Base-by-base conservation (phyloP, 2,329 filamentous ascomycete species). In the Cordyceps fumosorosea region DNA sequence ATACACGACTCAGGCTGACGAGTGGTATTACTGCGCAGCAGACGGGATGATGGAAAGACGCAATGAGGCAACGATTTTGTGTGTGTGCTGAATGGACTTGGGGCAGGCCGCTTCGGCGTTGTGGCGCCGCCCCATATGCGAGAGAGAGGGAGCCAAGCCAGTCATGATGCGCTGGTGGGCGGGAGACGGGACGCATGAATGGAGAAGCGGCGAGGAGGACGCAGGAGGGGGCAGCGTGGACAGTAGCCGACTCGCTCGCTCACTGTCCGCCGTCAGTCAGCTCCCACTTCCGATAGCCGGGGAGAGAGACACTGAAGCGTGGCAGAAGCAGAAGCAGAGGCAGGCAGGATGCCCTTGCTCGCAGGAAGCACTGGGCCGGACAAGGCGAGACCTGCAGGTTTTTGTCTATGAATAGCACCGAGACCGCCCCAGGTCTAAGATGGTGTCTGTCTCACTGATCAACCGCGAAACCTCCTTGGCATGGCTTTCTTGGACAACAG, bases 111-210 rank as follows among this genome's bases (percentile, higher is more conserved):
- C 47, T 52, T 51, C 7, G 56, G 56, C 22, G 56, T 59, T 44
- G 56, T 59, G 56, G 56, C 56, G 56, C 56, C 56, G 56, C 56
- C 56, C 56, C 56, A 59, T 58, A 58, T 57, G 55, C 34, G 22
- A 44, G 45, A 34, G 22, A 44, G 45, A 47, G 22, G 22, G 32
- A 29, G 50, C 44, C 45, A 32, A 14, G 32, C 24, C 45, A 26
- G 56, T 59, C 34, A 52, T 59, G 34, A 34, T 20, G 42, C 54
- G 34, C 16, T 18, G 14, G 53, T n/a, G 20, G 12, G 22, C 53
- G 37, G 24, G 40, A 37, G 34, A 37, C 29, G 12, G 42, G 42
- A 56, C 42, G 42, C 7, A 32, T 56, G 20, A 32, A 50, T 50
- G 8, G 52, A 20, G 5, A 3, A n/a, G 52, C 24, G 5, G 29